Percentiles rank a stretch among this genome's conserved stretches.
Evolutionary conservation across 1,139 yeast genomes (phyloP).

Genomic region (Candida labiduridarum): DNA sequence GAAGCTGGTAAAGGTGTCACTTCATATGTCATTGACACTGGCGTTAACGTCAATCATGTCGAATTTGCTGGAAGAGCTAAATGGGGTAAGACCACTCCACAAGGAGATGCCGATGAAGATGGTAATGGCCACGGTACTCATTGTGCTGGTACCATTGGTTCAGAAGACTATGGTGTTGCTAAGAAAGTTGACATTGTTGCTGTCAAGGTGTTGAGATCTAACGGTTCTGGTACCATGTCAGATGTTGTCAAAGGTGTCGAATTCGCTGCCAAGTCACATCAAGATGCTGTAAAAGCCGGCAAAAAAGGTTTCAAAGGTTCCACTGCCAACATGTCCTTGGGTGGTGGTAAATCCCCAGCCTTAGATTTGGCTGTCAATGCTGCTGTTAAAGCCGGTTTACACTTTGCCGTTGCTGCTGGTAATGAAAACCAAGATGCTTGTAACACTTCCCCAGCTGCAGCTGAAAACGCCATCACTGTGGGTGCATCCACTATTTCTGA

Average conservation of each 20-base stretch:
- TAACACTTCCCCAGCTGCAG: constrained; percentile 45
- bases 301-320: constrained; percentile 47
- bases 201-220: constrained; percentile 42
- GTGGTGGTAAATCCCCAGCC: constrained; percentile 46
- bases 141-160: constrained; percentile 50
- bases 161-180: constrained; percentile 45
- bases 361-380: constrained; percentile 48
- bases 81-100: constrained; percentile 46
- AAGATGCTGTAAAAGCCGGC: constrained; percentile 27
- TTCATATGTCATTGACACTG: constrained; percentile 48
- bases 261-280: constrained; percentile 43
- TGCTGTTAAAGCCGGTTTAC: constrained; percentile 43
- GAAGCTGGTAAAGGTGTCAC: constrained; percentile 48
- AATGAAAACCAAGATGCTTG: constrained; percentile 48
- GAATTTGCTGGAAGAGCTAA: constrained; percentile 46
- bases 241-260: constrained; percentile 49
- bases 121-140: constrained; percentile 61
- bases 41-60: constrained; percentile 41
- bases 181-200: constrained; percentile 46
- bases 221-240: constrained; percentile 44
- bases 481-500: constrained; percentile 45
- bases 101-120: constrained; percentile 31
- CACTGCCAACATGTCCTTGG: constrained; percentile 46
- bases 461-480: constrained; percentile 44
- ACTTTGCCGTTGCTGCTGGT: constrained; percentile 50